Percentiles rank a stretch among this genome's conserved stretches.
Conservation (phyloP, 768 basidiomycete genomes). For the Boletus rufocinnamomeus region DNA sequence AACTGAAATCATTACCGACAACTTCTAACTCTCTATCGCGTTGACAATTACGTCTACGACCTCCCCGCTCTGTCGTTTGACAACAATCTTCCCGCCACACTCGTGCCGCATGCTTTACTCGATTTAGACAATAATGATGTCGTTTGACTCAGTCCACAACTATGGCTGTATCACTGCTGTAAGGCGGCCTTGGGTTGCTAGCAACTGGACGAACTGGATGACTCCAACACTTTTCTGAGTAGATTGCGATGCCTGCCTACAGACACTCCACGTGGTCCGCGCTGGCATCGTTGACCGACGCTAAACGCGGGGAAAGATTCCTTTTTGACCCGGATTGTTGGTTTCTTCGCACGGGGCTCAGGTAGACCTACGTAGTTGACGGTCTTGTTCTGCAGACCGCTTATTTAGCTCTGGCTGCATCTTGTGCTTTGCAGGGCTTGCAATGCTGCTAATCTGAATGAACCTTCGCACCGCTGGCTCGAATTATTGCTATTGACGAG, state of each 20-base stretch:
- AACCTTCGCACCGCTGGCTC: too few relatives aligned
- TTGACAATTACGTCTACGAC: not conserved
- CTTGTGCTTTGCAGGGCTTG: not conserved
- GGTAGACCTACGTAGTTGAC: not conserved
- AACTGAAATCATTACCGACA: not conserved
- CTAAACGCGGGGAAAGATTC: not conserved
- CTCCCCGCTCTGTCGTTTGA: not conserved
- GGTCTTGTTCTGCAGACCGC: not conserved
- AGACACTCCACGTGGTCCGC: not conserved
- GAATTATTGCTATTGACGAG: not conserved
- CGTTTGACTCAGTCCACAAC: not conserved
- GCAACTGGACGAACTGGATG: not conserved
- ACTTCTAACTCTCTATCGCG: not conserved
- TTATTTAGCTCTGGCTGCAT: not conserved
- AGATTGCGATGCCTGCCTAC: not conserved
- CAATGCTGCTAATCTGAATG: not conserved
- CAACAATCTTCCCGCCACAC: not conserved
- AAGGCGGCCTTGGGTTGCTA: not conserved
- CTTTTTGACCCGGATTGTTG: not conserved
- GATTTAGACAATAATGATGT: not conserved
- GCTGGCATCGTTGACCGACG: not conserved
- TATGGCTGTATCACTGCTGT: not conserved
- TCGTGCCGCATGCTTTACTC: not conserved
- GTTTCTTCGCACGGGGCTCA: not conserved
- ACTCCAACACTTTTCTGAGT: not conserved